Percentiles rank a stretch among this genome's conserved stretches.
These are phyloP conservation scores for Myrica gale DNA, from an alignment of 306 rosid genomes.

Conservation along the genomic window DNA sequence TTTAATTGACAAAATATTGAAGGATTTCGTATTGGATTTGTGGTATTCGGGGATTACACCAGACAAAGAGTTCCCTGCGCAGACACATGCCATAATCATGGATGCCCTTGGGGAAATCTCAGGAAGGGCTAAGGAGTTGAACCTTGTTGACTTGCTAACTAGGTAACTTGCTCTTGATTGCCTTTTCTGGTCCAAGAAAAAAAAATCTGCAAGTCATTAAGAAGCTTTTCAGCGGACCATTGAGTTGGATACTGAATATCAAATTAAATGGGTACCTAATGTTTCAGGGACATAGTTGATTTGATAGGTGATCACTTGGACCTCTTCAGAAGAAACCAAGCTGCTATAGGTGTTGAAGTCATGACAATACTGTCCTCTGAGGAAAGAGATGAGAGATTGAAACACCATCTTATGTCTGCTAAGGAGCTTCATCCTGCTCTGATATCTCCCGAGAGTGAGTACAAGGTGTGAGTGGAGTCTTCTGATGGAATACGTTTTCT, in stretches of 20 bases:
- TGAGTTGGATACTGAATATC: neutral
- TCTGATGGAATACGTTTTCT: constrained; percentile 34
- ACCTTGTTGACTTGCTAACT: constrained; percentile 87
- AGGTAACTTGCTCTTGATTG: constrained; percentile 47
- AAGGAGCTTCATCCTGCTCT: constrained; percentile 98
- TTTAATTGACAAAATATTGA: constrained; percentile 70
- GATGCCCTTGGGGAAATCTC: constrained; percentile 89
- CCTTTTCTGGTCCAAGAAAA: constrained; percentile 22
- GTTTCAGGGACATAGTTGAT: constrained; percentile 80
- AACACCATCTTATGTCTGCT: constrained; percentile 74
- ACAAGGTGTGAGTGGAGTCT: constrained; percentile 99
- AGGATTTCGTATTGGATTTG: constrained; percentile 86
- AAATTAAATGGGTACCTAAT: constrained; percentile 12
- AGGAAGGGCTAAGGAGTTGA: constrained; percentile 67
- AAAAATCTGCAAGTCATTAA: constrained; percentile 21
- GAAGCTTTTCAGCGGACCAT: constrained; percentile 16
- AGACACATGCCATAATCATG: constrained; percentile 69
- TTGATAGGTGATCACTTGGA: constrained; percentile 83
- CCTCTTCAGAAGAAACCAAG: constrained; percentile 93
- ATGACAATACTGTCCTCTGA: constrained; percentile 91
- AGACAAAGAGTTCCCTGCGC: constrained; percentile 84
- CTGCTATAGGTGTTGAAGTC: constrained; percentile 80
- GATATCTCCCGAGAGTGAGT: constrained; percentile 97
- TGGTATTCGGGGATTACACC: constrained; percentile 85
- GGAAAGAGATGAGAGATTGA: constrained; percentile 93